Evolutionary conservation across 805 yeast species (phyloP), one percentile per base, ranked within the genome.

Genomic region (Sugiyamaella qingdaonensis): DNA sequence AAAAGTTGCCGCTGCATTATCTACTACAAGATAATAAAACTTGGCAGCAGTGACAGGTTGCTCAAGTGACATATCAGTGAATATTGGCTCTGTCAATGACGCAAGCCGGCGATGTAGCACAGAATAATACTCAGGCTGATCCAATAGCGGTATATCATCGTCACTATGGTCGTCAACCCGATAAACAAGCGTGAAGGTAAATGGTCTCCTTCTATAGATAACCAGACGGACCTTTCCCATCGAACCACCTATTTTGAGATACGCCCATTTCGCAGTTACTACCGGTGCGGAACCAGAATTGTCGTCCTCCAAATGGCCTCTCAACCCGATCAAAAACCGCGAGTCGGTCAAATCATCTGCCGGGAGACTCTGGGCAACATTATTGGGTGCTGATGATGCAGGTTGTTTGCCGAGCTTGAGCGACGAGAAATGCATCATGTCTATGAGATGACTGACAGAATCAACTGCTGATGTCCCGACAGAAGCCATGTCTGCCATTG

Each of bases 41-140:
- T 53, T 53, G 8, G 51, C 27, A 14, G 51, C 27, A 48, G 14
- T 42, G 36, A 16, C 45, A 13, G 27, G 32, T 18, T 44, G 32
- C 46, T 29, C 33, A 33, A 7, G 37, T 8, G 36, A 49, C 39
- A 61, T 33, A 24, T 63, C 67, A 2, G 57, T 24, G 48, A 45
- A 53, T 16, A 63, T 47, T 1, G 67, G 64, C 41, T 63, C 66
- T 2, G 58, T 48, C 33, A 63, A 42, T 2, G 66, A 56, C 5
- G 64, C 64, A 32, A 63, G 53, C 16, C 58, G 57, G 4, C 56
- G 53, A 51, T 63, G 63, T n/a, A 63, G 54, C 2, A 54, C 46
- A 8, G 49, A 29, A 52, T 59, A 63, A 37, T 49, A 42, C 16
- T 24, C 18, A 13, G 48, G 16, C 31, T 36, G 35, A 10, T 31